These are phyloP conservation scores for Colletotrichum siamense DNA, from an alignment of 2,329 filamentous ascomycete species.

Conservation along the genomic window DNA sequence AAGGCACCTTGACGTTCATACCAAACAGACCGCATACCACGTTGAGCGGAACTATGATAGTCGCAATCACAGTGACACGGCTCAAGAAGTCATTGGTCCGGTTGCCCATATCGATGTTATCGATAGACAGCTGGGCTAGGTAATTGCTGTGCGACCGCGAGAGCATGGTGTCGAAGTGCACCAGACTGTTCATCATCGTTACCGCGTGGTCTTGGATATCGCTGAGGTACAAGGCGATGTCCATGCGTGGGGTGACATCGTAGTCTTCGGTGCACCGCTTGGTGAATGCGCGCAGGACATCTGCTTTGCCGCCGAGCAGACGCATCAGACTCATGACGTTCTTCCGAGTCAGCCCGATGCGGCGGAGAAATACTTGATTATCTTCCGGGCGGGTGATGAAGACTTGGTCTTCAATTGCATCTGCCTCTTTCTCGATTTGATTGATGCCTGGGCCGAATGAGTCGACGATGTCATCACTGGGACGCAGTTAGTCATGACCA, in stretches of 20 bases:
- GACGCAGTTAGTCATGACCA: background rate
- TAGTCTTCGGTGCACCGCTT: constrained; percentile 99
- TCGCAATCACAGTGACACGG: constrained; percentile 94
- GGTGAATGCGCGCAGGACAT: constrained; percentile 95
- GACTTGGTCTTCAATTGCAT: constrained; percentile 93
- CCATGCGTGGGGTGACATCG: constrained; percentile 90
- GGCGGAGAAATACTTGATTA: constrained; percentile 85
- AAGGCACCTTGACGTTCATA: constrained; percentile 84
- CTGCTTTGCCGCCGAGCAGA: constrained; percentile 91
- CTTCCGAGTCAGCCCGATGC: constrained; percentile 89
- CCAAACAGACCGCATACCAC: constrained; percentile 86
- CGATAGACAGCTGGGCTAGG: constrained; percentile 90
- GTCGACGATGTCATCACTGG: constrained; percentile 93
- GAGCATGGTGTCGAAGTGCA: constrained; percentile 97
- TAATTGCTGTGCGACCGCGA: constrained; percentile 95
- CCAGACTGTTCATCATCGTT: constrained; percentile 96
- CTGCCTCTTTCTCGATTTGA: constrained; percentile 85
- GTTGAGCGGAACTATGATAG: constrained; percentile 93
- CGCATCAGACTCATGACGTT: constrained; percentile 93
- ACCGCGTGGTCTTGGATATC: constrained; percentile 99
- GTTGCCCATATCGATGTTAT: constrained; percentile 87
- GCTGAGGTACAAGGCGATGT: constrained; percentile 94
- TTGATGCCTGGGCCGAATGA: constrained; percentile 90
- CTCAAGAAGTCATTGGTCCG: constrained; percentile 86
- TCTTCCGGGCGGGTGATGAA: constrained; percentile 92